These are phyloP conservation scores for Cladosporium colombiae DNA, from an alignment of 2,329 filamentous ascomycete genomes.

Conservation along the genomic window DNA sequence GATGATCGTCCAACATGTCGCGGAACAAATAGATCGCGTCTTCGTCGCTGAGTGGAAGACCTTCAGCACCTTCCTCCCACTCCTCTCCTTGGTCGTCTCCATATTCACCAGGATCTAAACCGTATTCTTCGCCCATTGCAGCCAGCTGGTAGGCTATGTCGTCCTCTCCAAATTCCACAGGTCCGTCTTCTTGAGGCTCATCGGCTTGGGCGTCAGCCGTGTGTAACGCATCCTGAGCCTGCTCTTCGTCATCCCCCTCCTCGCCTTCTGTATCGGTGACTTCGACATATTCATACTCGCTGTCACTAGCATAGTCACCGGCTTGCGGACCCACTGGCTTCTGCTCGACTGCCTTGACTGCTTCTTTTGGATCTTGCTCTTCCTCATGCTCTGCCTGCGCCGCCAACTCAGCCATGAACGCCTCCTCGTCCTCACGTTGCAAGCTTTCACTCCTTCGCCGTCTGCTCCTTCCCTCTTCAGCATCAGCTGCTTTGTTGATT, in stretches of 20 bases:
- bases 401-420: conserved; percentile 37
- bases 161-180: conserved; percentile 84
- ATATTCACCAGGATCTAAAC: conserved; percentile 74
- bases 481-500: conserved; percentile 26
- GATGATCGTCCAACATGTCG: conserved; percentile 79
- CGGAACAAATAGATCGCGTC: conserved; percentile 79
- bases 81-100: conserved; percentile 59
- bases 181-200: conserved; percentile 41
- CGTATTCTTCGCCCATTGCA: conserved; percentile 85
- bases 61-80: conserved; percentile 72
- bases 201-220: conserved; percentile 62
- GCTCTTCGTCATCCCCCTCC: conserved; percentile 45
- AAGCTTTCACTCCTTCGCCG: conserved; percentile 35
- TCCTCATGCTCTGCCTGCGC: conserved; percentile 37
- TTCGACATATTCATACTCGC: conserved; percentile 75
- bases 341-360: conserved; percentile 36
- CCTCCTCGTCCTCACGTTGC: conserved; percentile 39
- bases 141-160: conserved; percentile 92
- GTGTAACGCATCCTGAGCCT: conserved; percentile 49
- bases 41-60: conserved; percentile 68
- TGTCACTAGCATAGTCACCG: conserved; percentile 61
- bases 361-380: conserved; percentile 68
- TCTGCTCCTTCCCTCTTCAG: conserved; percentile 24
- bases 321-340: conserved; percentile 24
- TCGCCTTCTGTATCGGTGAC: conserved; percentile 53